Percentiles rank a stretch among this genome's conserved stretches.
These are phyloP conservation scores for Suhomyces bokatorum DNA, from an alignment of 1,139 yeast species.

Conservation along the genomic window DNA sequence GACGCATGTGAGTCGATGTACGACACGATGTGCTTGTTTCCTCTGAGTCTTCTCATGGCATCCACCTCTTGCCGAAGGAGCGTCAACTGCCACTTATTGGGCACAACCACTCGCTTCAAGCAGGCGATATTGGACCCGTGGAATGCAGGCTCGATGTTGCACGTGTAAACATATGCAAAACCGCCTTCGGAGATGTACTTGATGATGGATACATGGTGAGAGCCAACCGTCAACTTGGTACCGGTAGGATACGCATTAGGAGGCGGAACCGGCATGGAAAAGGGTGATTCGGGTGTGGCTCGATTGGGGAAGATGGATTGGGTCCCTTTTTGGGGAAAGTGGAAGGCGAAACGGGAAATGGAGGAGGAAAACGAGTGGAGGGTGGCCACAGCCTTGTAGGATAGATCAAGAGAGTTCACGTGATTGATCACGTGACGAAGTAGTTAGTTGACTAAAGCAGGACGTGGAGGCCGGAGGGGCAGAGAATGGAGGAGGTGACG, in stretches of 20 bases:
- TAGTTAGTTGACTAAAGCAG: too few relatives aligned
- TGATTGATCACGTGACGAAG: too few relatives aligned
- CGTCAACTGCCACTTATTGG: constrained; percentile 67
- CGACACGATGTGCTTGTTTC: constrained; percentile 76
- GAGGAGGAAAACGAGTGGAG: background rate
- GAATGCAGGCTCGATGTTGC: constrained; percentile 54
- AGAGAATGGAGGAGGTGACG: too few relatives aligned
- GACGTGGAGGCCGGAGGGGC: too few relatives aligned
- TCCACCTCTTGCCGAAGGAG: constrained; percentile 77
- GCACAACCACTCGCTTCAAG: constrained; percentile 73
- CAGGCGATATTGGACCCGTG: constrained; percentile 56
- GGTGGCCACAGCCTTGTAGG: background rate
- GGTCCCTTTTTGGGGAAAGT: background rate
- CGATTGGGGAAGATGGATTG: background rate
- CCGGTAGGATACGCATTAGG: constrained; percentile 65
- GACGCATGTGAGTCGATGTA: constrained; percentile 96
- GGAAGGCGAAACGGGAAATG: background rate
- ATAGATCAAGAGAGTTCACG: too few relatives aligned
- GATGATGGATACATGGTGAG: constrained; percentile 56
- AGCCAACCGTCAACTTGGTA: constrained; percentile 62
- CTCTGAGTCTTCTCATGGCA: constrained; percentile 78
- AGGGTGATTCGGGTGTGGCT: background rate
- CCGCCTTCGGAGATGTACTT: constrained; percentile 71
- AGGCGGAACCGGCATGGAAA: constrained; percentile 37
- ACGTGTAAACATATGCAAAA: constrained; percentile 76